Evolutionary conservation across 139 green algal species (phyloP).

Genomic region (Closterium sp.): DNA sequence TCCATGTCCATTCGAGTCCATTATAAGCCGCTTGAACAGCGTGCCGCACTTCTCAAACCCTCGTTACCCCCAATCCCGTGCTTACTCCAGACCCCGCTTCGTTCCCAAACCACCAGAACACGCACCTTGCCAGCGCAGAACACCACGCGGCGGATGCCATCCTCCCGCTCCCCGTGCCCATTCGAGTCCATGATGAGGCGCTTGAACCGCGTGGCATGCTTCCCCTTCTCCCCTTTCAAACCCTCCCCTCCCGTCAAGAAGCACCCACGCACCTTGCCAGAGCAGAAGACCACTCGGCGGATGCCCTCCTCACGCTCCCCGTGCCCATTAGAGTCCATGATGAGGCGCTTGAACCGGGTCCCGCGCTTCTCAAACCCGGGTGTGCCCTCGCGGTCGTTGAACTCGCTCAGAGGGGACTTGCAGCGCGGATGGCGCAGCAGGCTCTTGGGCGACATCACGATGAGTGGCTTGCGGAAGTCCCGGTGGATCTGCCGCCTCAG

Average conservation of each 20-base stretch:
- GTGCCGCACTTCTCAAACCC: slow-evolving; percentile 67
- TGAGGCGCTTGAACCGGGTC: slow-evolving; percentile 94
- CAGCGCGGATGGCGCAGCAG: slow-evolving; percentile 87
- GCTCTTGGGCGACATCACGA: slow-evolving; percentile 93
- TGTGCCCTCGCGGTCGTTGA: slow-evolving; percentile 74
- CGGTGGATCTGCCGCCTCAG: slow-evolving; percentile 83
- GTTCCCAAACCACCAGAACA: no score
- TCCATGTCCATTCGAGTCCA: no score
- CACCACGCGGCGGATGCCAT: slow-evolving; percentile 75
- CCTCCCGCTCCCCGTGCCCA: slow-evolving; percentile 58
- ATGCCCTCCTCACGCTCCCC: slow-evolving; percentile 59
- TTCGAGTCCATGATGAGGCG: slow-evolving; percentile 92
- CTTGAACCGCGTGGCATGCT: neutral
- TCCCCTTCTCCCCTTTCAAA: neutral
- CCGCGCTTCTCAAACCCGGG: slow-evolving; percentile 61
- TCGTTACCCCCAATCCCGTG: no score
- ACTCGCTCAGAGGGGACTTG: slow-evolving; percentile 81
- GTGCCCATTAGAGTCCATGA: slow-evolving; percentile 87
- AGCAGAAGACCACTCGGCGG: slow-evolving; percentile 89
- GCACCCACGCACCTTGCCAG: slow-evolving; percentile 75
- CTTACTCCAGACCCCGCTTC: no score
- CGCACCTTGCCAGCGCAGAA: slow-evolving; percentile 94
- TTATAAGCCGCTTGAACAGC: no score
- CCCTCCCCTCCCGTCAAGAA: neutral
- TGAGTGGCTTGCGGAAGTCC: slow-evolving; percentile 96